These are phyloP conservation scores for Kodamaea laetipori DNA, from an alignment of 805 yeast genomes.

Conservation along the genomic window DNA sequence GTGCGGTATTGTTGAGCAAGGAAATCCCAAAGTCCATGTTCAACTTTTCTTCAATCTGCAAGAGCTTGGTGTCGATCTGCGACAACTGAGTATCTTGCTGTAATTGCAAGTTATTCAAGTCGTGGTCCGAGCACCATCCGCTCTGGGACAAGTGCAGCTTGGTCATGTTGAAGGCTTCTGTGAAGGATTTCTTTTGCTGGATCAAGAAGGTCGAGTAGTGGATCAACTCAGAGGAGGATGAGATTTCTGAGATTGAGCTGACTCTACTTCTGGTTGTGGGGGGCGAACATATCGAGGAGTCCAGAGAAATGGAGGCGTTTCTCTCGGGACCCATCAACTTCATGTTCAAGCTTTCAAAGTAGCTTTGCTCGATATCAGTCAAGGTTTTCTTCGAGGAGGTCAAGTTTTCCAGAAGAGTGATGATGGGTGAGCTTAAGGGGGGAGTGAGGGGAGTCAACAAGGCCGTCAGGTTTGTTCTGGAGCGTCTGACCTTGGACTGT, in stretches of 20 bases:
- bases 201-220: slow-evolving; percentile 35
- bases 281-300: not conserved
- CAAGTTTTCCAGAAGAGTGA: slow-evolving; percentile 41
- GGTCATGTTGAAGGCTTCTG: slow-evolving; percentile 37
- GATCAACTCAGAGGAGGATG: slow-evolving; percentile 28
- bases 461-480: slow-evolving; percentile 21
- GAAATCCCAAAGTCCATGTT: slow-evolving; percentile 31
- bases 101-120: slow-evolving; percentile 40
- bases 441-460: slow-evolving; percentile 35
- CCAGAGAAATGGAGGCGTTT: slow-evolving; percentile 8
- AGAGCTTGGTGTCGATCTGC: slow-evolving; percentile 40
- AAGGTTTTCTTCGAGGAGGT: slow-evolving; percentile 29
- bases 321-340: slow-evolving; percentile 7
- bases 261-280: slow-evolving; percentile 12
- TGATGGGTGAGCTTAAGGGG: slow-evolving; percentile 39
- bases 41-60: slow-evolving; percentile 40
- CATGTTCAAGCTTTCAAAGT: slow-evolving; percentile 29
- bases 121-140: slow-evolving; percentile 48
- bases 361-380: slow-evolving; percentile 36
- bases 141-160: slow-evolving; percentile 32
- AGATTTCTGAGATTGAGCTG: slow-evolving; percentile 25
- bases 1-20: slow-evolving; percentile 18
- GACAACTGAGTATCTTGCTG: slow-evolving; percentile 40
- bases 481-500: slow-evolving; percentile 6
- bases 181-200: slow-evolving; percentile 35